Base-by-base conservation (phyloP, 805 yeast genomes). In the Barnettozyma californica region DNA sequence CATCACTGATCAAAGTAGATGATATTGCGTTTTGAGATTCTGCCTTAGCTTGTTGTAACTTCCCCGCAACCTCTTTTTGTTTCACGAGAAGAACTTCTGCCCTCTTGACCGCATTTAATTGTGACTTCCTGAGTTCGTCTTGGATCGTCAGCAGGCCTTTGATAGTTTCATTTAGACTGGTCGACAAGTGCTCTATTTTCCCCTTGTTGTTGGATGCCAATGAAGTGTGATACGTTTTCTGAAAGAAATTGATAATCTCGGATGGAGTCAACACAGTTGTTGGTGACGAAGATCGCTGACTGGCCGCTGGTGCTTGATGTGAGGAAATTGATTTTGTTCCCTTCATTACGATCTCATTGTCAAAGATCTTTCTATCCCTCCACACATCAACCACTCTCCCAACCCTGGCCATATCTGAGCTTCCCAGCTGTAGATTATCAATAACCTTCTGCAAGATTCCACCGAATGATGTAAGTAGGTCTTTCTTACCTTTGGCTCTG, bases 401-500 rank as follows among this genome's bases (percentile, higher is more conserved):
- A 19, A 79, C 70, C 52, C 75, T 79, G 10, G 49, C 48, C 36
- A 58, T 60, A 5, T 53, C 50, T 7, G 47, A 33, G 9, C 49
- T 52, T n/a, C 53, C 41, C 0, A 59, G 57, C 11, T 45, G 48
- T 5, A 46, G 39, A 33, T 61, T 51, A 3, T 56, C 52, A 43
- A 82, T 53, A 1, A 74, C 73, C 1, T 49, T 45, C 1, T 80
- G 79, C 38, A 83, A 60, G 3, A 74, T 75, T 1, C 63, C 60
- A 11, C 78, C 73, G 64, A 86, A 88, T 3, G 80, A 82, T 9
- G 65, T 67, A 3, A 83, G 64, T 54, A 84, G 83, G 43, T 80
- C 87, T 4, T 68, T 67, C 57, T 77, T 80, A 50, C 77, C 73
- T 56, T 81, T 79, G 31, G 83, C 81, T 50, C 82, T 73, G 3